Evolutionary conservation across 441 rosid genomes (phyloP).

Genomic region (Melastoma candidum): DNA sequence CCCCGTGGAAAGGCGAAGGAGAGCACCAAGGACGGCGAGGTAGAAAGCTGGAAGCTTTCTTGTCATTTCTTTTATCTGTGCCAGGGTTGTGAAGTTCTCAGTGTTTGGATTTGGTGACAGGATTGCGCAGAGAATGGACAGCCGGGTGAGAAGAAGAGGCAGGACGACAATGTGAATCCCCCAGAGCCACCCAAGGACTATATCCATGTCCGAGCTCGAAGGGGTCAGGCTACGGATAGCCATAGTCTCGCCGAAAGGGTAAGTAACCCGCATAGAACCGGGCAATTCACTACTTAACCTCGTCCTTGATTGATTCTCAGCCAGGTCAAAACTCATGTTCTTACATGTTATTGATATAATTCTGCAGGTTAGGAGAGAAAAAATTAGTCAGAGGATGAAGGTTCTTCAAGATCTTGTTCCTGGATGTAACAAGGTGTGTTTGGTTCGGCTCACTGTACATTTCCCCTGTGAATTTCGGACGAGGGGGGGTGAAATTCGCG

Average conservation of each 20-base stretch:
- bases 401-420: slow-evolving; percentile 90
- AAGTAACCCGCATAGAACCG: slow-evolving; percentile 7
- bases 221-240: slow-evolving; percentile 95
- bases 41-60: slow-evolving; percentile 9
- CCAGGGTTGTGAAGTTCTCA: not conserved
- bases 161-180: slow-evolving; percentile 35
- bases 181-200: slow-evolving; percentile 74
- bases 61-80: not conserved
- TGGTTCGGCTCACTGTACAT: too few species aligned
- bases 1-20: slow-evolving; percentile 39
- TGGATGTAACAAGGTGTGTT: slow-evolving; percentile 62
- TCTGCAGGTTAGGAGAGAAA: slow-evolving; percentile 69
- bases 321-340: not conserved
- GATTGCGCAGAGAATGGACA: slow-evolving; percentile 33
- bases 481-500: too few species aligned
- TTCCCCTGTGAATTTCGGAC: too few species aligned
- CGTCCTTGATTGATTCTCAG: not conserved
- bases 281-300: not conserved
- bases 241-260: slow-evolving; percentile 95
- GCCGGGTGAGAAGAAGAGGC: slow-evolving; percentile 29
- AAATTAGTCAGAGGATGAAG: slow-evolving; percentile 78
- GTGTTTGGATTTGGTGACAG: slow-evolving; percentile 21
- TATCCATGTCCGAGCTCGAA: slow-evolving; percentile 86
- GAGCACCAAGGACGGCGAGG: slow-evolving; percentile 24
- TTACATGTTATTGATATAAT: not conserved